These are phyloP conservation scores for Diutina mesorugosa DNA, from an alignment of 1,139 yeast species.

Conservation along the genomic window DNA sequence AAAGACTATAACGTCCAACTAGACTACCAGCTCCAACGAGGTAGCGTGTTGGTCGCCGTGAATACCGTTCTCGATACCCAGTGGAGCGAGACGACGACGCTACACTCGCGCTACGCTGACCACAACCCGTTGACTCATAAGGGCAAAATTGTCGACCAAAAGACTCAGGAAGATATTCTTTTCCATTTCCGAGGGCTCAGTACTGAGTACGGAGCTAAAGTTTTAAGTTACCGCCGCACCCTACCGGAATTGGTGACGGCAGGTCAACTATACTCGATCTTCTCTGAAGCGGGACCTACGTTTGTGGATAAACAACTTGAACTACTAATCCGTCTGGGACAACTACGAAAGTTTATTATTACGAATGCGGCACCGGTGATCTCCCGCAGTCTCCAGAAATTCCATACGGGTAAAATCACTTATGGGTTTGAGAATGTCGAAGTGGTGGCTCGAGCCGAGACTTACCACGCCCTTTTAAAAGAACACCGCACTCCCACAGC, in stretches of 20 bases:
- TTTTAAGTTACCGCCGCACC: slow-evolving; percentile 21
- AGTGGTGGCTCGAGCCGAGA: slow-evolving; percentile 17
- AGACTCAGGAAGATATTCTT: background rate
- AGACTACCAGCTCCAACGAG: slow-evolving; percentile 25
- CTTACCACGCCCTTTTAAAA: slow-evolving; percentile 13
- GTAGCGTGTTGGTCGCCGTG: slow-evolving; percentile 18
- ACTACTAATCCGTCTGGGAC: slow-evolving; percentile 19
- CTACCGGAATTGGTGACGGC: slow-evolving; percentile 23
- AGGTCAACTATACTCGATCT: slow-evolving; percentile 30
- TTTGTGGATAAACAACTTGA: slow-evolving; percentile 32
- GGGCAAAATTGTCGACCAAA: background rate
- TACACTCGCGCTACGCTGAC: background rate
- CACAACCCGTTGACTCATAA: background rate
- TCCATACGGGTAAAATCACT: slow-evolving; percentile 18
- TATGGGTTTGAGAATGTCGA: slow-evolving; percentile 36
- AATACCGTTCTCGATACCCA: slow-evolving; percentile 21
- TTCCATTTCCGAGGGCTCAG: background rate
- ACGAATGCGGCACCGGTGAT: slow-evolving; percentile 34
- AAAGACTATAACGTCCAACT: slow-evolving; percentile 14
- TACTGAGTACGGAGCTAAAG: slow-evolving; percentile 14
- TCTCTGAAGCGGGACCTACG: slow-evolving; percentile 25
- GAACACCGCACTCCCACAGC: slow-evolving; percentile 3
- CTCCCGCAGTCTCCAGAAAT: slow-evolving; percentile 19
- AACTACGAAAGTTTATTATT: slow-evolving; percentile 24
- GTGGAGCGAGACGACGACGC: slow-evolving; percentile 14